Evolutionary conservation across 2,329 filamentous ascomycete species (phyloP), one percentile per base, ranked within the genome.

Genomic region (Cephalotrichum gorgonifer): DNA sequence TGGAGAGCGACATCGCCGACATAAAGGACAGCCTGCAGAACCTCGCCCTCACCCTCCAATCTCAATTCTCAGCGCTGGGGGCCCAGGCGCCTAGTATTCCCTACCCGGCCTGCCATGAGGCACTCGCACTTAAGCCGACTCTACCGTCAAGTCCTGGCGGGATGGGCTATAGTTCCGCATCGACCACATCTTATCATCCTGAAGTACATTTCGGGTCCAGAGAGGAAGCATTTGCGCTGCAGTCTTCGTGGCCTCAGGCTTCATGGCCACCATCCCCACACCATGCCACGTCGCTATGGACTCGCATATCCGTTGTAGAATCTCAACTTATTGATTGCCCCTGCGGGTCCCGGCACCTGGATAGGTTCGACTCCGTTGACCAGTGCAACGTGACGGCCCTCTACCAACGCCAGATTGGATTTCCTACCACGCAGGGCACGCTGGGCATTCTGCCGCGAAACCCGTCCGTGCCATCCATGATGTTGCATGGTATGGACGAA

Each of bases 311-410:
- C 15, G 30, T 14, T 33, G n/a, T 26, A 43, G 17, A 22, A 17
- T 26, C 28, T 38, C 25, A 53, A 33, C 23, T 52, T 25, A 53
- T 58, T 14, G 53, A 59, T 26, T 60, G 58, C 45, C 56, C 56
- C 44, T 60, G 58, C 31, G 58, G 58, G 49, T 52, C 54, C n/a
- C 52, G 53, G 51, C 58, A 60, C 43, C 50, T 49, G 27, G 53
- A 53, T 12, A 54, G 51, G 20, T 51, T 51, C 9, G 53, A 60
- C 27, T 59, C 56, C 30, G 46, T 58, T 5, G 58, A 60, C 43
- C 55, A 57, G 44, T 54, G 52, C 43, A 58, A 53, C 51, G 52
- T 57, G 33, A 54, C 55, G 23, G 55, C 58, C 11, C 52, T 60
- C 22, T 59, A 59, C 48, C 53, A 58, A 51, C 52, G 52, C 28